Evolutionary conservation across 495 filamentous ascomycete species (phyloP).

Genomic region (Talaromyces nanjingensis): DNA sequence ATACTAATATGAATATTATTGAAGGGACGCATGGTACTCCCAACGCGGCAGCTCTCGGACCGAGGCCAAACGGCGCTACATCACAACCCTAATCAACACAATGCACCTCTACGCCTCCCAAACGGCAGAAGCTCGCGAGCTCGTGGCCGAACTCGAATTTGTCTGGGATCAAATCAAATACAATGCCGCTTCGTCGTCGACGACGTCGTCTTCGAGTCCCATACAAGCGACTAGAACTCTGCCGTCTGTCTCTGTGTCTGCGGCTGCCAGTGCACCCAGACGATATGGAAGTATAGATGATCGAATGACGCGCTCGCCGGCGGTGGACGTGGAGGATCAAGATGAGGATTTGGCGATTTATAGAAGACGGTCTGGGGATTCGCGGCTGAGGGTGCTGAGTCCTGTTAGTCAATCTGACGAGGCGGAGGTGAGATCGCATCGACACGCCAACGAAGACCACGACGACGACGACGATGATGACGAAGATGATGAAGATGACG

Average conservation of each 20-base stretch:
- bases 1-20: neutral
- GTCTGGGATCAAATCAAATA: constrained; percentile 97
- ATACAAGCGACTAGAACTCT: constrained; percentile 25
- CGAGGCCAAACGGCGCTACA: constrained; percentile 90
- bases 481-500: constrained; percentile 34
- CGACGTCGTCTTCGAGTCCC: constrained; percentile 31
- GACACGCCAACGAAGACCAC: constrained; percentile 23
- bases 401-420: constrained; percentile 77
- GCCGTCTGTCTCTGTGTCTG: constrained; percentile 20
- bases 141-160: constrained; percentile 93
- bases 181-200: constrained; percentile 51
- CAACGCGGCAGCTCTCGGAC: constrained; percentile 75
- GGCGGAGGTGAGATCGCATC: constrained; percentile 40
- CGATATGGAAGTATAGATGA: constrained; percentile 30
- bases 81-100: constrained; percentile 86
- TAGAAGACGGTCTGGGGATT: constrained; percentile 16
- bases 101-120: constrained; percentile 90
- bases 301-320: constrained; percentile 18
- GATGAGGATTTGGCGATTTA: constrained; percentile 10
- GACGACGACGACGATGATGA: constrained; percentile 39
- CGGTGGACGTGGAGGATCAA: constrained; percentile 1
- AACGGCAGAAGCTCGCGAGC: constrained; percentile 75
- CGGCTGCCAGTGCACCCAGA: constrained; percentile 13
- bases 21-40: constrained; percentile 82
- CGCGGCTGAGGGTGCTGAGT: constrained; percentile 58